Base-by-base conservation (phyloP, 768 basidiomycete species). In the Macrolepiota albuminosa region DNA sequence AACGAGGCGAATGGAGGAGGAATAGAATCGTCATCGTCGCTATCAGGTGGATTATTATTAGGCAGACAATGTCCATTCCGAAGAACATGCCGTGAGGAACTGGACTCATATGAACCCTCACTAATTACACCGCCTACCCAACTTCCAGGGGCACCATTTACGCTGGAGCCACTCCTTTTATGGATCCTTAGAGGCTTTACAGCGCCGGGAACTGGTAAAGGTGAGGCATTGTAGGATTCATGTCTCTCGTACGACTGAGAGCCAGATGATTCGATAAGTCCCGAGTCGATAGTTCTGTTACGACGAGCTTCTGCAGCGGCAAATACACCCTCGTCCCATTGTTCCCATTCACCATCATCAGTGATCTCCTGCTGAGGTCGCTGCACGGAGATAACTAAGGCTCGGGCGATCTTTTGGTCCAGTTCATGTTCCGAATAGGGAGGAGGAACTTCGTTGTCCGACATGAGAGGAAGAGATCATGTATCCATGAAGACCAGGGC, bases 391-490 rank as follows among this genome's bases (percentile, higher is more conserved):
- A 73, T 64, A 34, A 77, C 66, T 21, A 80, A 58, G 10, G 77
- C 78, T 51, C 72, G 70, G 2, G 76, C 67, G 45, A 80, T 72
- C 70, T 86, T 88, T 51, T 73, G 79, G 68, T 88, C 84, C 50
- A 80, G 82, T 62, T 79, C 78, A 64, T 77, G 75, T 55, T 79
- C 78, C 52, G 72, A 72, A 64, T 81, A 81, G 6, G 79, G 80
- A 26, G 80, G 80, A 57, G 80, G 77, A 14, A 68, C 61, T 57
- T 69, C 58, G 58, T 69, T 61, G 54, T 63, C 63, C 63, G 60
- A 66, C 64, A 60, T 67, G 40, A 58, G 64, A 13, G 33, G 42
- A 62, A 49, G 49, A 43, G 46, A 31, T 46, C 36, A 48, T 24
- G 39, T n/a, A 58, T 50, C 31, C 31, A 24, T 43, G 57, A 5